A percentile compares a stretch with the other conserved stretches of the same genome.
Conservation (phyloP, 495 filamentous ascomycete genomes). For the Penicillium salamii region DNA sequence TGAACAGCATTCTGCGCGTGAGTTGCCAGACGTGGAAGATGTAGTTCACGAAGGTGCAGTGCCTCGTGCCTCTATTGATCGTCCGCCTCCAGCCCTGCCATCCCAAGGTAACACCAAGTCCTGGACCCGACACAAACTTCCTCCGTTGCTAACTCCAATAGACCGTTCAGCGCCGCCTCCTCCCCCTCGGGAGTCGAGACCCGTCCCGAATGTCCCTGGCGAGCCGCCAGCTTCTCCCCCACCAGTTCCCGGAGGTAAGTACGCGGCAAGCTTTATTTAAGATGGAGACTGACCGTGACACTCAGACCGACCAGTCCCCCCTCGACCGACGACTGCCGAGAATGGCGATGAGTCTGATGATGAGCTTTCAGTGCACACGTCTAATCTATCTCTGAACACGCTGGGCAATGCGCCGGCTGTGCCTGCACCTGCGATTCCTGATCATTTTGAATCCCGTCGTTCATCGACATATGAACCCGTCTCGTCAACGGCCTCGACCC, state of each 20-base stretch:
- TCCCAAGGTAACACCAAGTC: conserved; percentile 50
- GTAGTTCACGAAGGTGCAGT: conserved; percentile 41
- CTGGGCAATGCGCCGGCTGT: conserved; percentile 46
- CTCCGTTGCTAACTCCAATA: conserved; percentile 9
- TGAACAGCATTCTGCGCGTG: conserved; percentile 46
- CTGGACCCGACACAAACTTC: not conserved
- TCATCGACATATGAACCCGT: conserved; percentile 38
- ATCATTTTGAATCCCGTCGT: conserved; percentile 42
- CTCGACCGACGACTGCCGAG: conserved; percentile 59
- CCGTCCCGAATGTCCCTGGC: conserved; percentile 54
- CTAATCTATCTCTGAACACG: conserved; percentile 42
- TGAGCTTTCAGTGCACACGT: conserved; percentile 72
- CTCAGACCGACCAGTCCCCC: conserved; percentile 58
- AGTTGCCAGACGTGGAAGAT: conserved; percentile 64
- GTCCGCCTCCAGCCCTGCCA: conserved; percentile 39
- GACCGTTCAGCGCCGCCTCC: conserved; percentile 31
- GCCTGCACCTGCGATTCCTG: conserved; percentile 43
- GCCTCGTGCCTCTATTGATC: conserved; percentile 45
- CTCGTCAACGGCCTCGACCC: conserved; percentile 53
- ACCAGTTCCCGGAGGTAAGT: conserved; percentile 67
- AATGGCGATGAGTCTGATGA: conserved; percentile 90
- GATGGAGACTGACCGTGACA: conserved; percentile 16
- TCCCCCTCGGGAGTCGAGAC: conserved; percentile 31
- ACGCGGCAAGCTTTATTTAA: not conserved
- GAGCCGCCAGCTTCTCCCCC: conserved; percentile 68